Evolutionary conservation across 1,284 basidiomycete genomes (phyloP).

Genomic region (Ustilago nuda): DNA sequence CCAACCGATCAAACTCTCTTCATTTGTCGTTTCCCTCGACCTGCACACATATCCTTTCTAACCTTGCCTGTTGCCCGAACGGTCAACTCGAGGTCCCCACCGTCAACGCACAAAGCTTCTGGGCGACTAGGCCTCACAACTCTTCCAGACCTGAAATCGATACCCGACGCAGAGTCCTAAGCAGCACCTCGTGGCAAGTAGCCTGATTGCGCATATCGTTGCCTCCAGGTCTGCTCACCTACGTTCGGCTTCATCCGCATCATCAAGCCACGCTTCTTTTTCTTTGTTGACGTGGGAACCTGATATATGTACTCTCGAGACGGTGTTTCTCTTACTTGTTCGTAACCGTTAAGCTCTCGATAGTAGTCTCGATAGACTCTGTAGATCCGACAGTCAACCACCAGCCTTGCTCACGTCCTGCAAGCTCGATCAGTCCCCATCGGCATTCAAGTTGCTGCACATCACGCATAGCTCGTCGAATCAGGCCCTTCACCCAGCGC

Average conservation of each 20-base stretch:
- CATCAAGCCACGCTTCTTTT: constrained; percentile 2
- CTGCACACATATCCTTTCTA: constrained; percentile 42
- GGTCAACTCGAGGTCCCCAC: constrained; percentile 37
- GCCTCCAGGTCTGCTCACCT: constrained; percentile 1
- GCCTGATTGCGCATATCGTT: constrained; percentile 7
- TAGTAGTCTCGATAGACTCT: background rate
- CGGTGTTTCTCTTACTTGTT: constrained; percentile 1
- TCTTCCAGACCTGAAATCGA: constrained; percentile 26
- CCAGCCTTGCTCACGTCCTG: background rate
- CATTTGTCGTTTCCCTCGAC: constrained; percentile 28
- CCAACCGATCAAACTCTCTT: constrained; percentile 13
- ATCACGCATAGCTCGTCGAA: background rate
- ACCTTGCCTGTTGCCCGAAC: constrained; percentile 43
- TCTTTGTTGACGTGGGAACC: constrained; percentile 10
- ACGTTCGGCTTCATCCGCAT: constrained; percentile 20
- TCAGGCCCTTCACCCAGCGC: background rate
- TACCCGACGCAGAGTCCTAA: constrained; percentile 11
- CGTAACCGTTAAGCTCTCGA: constrained; percentile 6
- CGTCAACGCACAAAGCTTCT: constrained; percentile 22
- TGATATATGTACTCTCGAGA: constrained; percentile 10
- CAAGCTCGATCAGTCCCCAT: background rate
- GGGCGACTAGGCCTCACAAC: constrained; percentile 23
- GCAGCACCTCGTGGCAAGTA: constrained; percentile 6
- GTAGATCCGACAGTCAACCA: background rate
- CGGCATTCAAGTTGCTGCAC: background rate